These are phyloP conservation scores for Tuber borchii DNA, from an alignment of 495 filamentous ascomycete genomes.

Conservation along the genomic window DNA sequence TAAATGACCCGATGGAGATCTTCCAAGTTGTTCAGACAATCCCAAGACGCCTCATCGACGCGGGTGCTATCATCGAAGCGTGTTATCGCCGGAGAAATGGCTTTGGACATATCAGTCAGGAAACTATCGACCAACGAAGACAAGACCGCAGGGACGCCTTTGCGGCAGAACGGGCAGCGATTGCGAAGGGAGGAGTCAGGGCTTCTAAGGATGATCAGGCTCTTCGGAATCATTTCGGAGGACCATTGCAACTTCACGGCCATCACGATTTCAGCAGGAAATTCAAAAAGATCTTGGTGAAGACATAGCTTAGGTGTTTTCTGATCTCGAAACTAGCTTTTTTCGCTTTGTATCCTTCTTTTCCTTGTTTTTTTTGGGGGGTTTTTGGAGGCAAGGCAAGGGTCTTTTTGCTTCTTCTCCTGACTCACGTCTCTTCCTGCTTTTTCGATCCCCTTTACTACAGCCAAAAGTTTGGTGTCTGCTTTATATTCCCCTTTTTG, in stretches of 20 bases:
- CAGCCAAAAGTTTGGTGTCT: conserved; percentile 38
- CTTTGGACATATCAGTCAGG: conserved; percentile 70
- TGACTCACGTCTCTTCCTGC: conserved; percentile 14
- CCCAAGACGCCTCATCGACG: conserved; percentile 72
- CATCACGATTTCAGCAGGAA: conserved; percentile 35
- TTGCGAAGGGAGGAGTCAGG: conserved; percentile 34
- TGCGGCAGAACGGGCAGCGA: conserved; percentile 44
- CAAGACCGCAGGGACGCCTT: conserved; percentile 52
- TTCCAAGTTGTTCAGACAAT: conserved; percentile 93
- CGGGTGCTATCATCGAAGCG: conserved; percentile 69
- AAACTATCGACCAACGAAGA: conserved; percentile 56
- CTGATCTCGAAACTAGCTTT: not conserved
- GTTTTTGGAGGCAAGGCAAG: conserved; percentile 9
- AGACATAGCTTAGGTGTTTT: conserved; percentile 20
- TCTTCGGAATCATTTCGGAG: conserved; percentile 29
- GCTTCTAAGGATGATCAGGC: conserved; percentile 36
- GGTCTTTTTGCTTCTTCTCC: conserved; percentile 15
- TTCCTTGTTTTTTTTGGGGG: not conserved
- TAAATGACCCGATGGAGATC: conserved; percentile 88
- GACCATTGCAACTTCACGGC: conserved; percentile 18
- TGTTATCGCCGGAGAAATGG: conserved; percentile 74
- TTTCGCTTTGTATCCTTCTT: not conserved
- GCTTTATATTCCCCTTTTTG: conserved; percentile 16
- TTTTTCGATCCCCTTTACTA: conserved; percentile 27
- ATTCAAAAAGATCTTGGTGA: conserved; percentile 40